These are phyloP conservation scores for Starmera amethionina DNA, from an alignment of 805 yeast species.

Conservation along the genomic window DNA sequence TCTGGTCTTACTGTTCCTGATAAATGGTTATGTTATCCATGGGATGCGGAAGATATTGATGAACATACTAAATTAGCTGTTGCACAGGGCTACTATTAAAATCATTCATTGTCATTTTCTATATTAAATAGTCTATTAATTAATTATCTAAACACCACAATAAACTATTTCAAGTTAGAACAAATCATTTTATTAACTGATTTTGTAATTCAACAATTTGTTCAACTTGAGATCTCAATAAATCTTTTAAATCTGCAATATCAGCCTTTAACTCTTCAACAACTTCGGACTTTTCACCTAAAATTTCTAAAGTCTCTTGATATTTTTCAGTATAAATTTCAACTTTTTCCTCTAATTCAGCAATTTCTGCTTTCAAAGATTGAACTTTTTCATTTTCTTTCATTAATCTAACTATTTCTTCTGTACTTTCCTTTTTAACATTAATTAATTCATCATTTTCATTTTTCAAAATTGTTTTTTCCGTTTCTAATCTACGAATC, in stretches of 20 bases:
- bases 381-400: slow-evolving; percentile 41
- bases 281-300: slow-evolving; percentile 83
- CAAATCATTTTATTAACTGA: neutral
- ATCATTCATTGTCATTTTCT: neutral
- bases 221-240: slow-evolving; percentile 77
- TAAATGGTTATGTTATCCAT: slow-evolving; percentile 82
- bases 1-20: slow-evolving; percentile 72
- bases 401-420: slow-evolving; percentile 52
- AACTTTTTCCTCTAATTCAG: slow-evolving; percentile 27
- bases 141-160: neutral
- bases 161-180: too few species aligned
- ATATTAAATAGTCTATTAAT: neutral
- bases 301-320: slow-evolving; percentile 51
- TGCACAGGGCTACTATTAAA: slow-evolving; percentile 52
- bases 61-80: slow-evolving; percentile 57
- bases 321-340: slow-evolving; percentile 22
- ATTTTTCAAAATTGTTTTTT: slow-evolving; percentile 53
- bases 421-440: slow-evolving; percentile 60
- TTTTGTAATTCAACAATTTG: slow-evolving; percentile 65
- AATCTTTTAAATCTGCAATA: slow-evolving; percentile 78
- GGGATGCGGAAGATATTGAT: slow-evolving; percentile 82
- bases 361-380: slow-evolving; percentile 24
- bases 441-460: slow-evolving; percentile 42
- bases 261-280: slow-evolving; percentile 84
- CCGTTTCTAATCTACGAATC: slow-evolving; percentile 73